A percentile compares a stretch with the other conserved stretches of the same genome.
These are phyloP conservation scores for Scedosporium dehoogii DNA, from an alignment of 2,329 filamentous ascomycete species.

Conservation along the genomic window DNA sequence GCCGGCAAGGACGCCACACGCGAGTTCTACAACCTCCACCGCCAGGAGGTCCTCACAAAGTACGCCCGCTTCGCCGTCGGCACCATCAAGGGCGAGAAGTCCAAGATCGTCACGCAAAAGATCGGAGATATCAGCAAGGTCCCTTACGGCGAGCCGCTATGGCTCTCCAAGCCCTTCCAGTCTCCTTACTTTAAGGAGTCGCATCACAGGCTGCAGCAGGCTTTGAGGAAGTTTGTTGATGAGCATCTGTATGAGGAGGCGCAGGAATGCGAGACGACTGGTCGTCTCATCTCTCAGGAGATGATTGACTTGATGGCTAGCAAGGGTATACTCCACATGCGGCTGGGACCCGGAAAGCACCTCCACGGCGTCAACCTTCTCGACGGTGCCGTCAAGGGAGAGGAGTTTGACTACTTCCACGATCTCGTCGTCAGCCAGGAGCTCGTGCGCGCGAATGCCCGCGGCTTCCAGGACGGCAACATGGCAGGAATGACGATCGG, in stretches of 20 bases:
- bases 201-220: conserved; percentile 58
- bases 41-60: conserved; percentile 78
- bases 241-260: conserved; percentile 63
- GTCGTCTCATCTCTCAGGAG: conserved; percentile 59
- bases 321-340: conserved; percentile 68
- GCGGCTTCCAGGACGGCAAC: conserved; percentile 80
- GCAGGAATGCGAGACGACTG: conserved; percentile 63
- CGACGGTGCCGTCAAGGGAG: conserved; percentile 59
- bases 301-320: conserved; percentile 72
- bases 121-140: conserved; percentile 65
- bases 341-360: conserved; percentile 74
- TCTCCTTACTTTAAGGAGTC: conserved; percentile 72
- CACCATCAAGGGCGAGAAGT: conserved; percentile 62
- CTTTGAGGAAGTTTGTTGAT: conserved; percentile 65
- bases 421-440: conserved; percentile 71
- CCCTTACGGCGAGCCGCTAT: conserved; percentile 77
- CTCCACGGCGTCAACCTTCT: conserved; percentile 61
- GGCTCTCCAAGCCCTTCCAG: conserved; percentile 69
- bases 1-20: conserved; percentile 73
- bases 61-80: conserved; percentile 69
- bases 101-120: conserved; percentile 60
- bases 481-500: conserved; percentile 81
- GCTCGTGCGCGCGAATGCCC: conserved; percentile 56
- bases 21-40: conserved; percentile 85
- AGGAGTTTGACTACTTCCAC: conserved; percentile 83